Conservation (phyloP, 495 filamentous ascomycete genomes). For the Geoglossum glabrum region DNA sequence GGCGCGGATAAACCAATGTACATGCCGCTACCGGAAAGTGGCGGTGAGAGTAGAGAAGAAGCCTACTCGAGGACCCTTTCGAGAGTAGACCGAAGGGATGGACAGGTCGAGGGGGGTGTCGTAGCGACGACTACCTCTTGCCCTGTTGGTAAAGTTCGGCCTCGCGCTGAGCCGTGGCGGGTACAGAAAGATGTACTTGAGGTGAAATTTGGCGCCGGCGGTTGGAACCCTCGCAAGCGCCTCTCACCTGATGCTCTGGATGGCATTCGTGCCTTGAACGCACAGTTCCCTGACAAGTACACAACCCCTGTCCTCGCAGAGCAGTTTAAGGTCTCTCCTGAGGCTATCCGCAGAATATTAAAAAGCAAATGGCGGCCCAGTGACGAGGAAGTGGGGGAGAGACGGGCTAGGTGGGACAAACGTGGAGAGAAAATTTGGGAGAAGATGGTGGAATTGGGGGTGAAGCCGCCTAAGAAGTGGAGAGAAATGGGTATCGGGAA, state of each 20-base stretch:
- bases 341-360: slow-evolving; percentile 71
- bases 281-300: slow-evolving; percentile 52
- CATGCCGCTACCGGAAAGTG: slow-evolving; percentile 9
- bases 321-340: slow-evolving; percentile 67
- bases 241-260: slow-evolving; percentile 81
- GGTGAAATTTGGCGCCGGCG: slow-evolving; percentile 46
- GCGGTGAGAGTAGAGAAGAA: background rate
- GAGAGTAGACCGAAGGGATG: background rate
- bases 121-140: background rate
- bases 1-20: background rate
- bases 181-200: slow-evolving; percentile 47
- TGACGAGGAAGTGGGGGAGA: slow-evolving; percentile 35
- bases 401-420: slow-evolving; percentile 54
- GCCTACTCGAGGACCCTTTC: background rate
- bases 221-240: slow-evolving; percentile 66
- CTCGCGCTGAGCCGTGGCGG: slow-evolving; percentile 38
- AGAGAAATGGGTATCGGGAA: slow-evolving; percentile 43
- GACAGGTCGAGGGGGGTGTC: background rate
- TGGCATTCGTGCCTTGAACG: slow-evolving; percentile 62
- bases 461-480: slow-evolving; percentile 48
- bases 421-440: slow-evolving; percentile 62
- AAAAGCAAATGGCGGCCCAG: slow-evolving; percentile 63
- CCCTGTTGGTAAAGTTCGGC: background rate
- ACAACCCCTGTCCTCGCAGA: slow-evolving; percentile 52
- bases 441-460: slow-evolving; percentile 45